A percentile compares a stretch with the other conserved stretches of the same genome.
Conservation (phyloP, 2,329 filamentous ascomycete genomes). For the Ceratocystis cubensis region DNA sequence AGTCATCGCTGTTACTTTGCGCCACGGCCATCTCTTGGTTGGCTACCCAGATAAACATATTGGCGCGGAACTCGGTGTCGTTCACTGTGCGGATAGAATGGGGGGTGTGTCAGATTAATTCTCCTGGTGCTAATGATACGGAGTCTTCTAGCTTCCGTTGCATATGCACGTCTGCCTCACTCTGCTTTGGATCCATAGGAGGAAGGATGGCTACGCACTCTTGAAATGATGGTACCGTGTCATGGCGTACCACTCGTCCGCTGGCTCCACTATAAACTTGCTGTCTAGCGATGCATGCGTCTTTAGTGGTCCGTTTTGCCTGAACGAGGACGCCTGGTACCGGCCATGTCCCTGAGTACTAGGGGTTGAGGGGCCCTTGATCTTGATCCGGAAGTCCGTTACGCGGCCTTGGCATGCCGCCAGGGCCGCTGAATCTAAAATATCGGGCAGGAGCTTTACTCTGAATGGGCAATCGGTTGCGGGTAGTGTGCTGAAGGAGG, state of each 20-base stretch:
- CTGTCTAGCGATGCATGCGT: constrained; percentile 16
- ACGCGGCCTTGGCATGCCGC: background rate
- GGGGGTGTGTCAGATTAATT: background rate
- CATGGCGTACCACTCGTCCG: constrained; percentile 18
- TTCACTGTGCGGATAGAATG: constrained; percentile 34
- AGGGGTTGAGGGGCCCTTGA: background rate
- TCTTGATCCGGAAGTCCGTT: constrained; percentile 6
- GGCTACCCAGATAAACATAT: constrained; percentile 47
- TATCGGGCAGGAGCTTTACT: background rate
- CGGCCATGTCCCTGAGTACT: background rate
- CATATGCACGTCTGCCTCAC: too few species aligned
- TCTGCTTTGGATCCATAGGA: background rate
- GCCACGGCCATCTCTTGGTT: constrained; percentile 45
- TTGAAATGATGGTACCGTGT: constrained; percentile 16
- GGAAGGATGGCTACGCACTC: background rate
- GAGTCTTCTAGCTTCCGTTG: too few species aligned
- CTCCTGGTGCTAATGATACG: too few species aligned
- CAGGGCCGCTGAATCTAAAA: background rate
- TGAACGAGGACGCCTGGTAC: constrained; percentile 14
- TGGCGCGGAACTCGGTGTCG: constrained; percentile 44
- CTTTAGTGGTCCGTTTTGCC: background rate
- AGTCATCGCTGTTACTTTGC: constrained; percentile 30
- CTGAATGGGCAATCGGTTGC: background rate
- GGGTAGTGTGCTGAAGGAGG: background rate
- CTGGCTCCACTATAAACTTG: constrained; percentile 17